Conservation (phyloP, 1,284 basidiomycete species). For the Ceratobasidium sp. region DNA sequence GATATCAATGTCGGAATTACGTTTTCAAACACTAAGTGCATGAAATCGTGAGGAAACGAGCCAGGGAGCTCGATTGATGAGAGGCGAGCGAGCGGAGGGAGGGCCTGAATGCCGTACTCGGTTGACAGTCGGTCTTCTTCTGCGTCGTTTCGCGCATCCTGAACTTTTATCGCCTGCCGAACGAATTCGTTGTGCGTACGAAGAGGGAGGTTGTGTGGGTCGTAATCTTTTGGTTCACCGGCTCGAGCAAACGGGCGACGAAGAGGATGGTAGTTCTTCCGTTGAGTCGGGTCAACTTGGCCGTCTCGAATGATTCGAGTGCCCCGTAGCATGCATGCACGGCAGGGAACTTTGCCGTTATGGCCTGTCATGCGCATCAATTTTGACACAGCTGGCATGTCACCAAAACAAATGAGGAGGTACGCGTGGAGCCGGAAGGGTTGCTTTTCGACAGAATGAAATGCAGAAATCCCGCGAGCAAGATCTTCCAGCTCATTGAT, state of each 20-base stretch:
- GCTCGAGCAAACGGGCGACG: not conserved
- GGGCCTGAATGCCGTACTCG: conserved; percentile 35
- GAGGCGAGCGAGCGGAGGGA: conserved; percentile 16
- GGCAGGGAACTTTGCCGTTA: conserved; percentile 32
- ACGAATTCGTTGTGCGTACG: conserved; percentile 18
- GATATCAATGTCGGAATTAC: too few species aligned
- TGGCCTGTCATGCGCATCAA: conserved; percentile 39
- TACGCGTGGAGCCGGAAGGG: conserved; percentile 36
- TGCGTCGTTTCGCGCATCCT: not conserved
- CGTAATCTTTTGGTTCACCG: not conserved
- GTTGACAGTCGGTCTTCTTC: not conserved
- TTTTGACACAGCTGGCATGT: conserved; percentile 41
- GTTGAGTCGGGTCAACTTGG: not conserved
- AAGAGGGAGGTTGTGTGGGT: conserved; percentile 22
- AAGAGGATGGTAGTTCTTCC: conserved; percentile 31
- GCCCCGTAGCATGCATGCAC: conserved; percentile 31
- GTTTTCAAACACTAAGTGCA: too few species aligned
- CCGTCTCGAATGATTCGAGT: not conserved
- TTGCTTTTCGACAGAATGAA: not conserved
- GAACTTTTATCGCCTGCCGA: not conserved
- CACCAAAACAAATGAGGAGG: conserved; percentile 36
- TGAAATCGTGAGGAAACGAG: too few species aligned
- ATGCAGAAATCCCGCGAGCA: conserved; percentile 35
- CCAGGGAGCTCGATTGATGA: conserved; percentile 24
- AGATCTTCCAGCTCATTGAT: conserved; percentile 35